phyloP scores from a whole-genome alignment of 2,329 filamentous ascomycete genomes.

The Aspergillus carbonarius region DNA sequence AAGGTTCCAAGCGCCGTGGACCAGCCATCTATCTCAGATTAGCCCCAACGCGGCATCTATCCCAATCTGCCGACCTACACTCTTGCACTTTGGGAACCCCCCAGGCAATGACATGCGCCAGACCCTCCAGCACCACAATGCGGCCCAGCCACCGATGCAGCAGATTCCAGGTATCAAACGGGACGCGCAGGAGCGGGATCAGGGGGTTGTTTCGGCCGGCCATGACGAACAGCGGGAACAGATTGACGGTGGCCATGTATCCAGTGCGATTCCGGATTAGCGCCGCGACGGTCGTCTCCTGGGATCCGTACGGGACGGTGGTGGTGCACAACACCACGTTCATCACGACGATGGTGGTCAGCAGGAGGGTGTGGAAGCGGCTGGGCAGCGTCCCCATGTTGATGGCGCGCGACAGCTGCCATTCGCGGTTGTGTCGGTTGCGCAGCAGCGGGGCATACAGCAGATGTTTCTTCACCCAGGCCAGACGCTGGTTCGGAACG shows the following conservation, averaged over 20 bases:
- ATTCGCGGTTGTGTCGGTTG: constrained; percentile 43
- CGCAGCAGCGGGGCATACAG: constrained; percentile 46
- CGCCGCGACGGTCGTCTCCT: constrained; percentile 31
- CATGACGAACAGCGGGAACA: constrained; percentile 43
- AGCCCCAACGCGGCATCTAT: no score
- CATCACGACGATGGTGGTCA: constrained; percentile 39
- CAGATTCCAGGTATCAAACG: constrained; percentile 49
- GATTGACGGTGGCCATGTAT: constrained; percentile 40
- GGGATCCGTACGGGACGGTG: constrained; percentile 38
- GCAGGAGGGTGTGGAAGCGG: constrained; percentile 44
- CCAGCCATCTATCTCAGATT: constrained; percentile 12
- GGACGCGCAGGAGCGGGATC: constrained; percentile 39
- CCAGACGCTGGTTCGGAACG: not conserved
- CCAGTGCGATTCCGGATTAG: constrained; percentile 42
- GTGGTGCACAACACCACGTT: constrained; percentile 51
- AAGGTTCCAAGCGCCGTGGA: not conserved
- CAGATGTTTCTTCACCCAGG: constrained; percentile 50
- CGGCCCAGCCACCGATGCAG: constrained; percentile 77
- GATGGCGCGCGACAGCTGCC: constrained; percentile 41
- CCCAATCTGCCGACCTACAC: no score
- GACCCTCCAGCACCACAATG: constrained; percentile 65
- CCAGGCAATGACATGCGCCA: constrained; percentile 72
- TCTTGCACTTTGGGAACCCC: constrained; percentile 62
- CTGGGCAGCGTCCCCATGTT: constrained; percentile 47
- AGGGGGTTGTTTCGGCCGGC: constrained; percentile 44